Evolutionary conservation across 345 rosid species (phyloP), one percentile per base, ranked within the genome.

Genomic region (Salix suchowensis): DNA sequence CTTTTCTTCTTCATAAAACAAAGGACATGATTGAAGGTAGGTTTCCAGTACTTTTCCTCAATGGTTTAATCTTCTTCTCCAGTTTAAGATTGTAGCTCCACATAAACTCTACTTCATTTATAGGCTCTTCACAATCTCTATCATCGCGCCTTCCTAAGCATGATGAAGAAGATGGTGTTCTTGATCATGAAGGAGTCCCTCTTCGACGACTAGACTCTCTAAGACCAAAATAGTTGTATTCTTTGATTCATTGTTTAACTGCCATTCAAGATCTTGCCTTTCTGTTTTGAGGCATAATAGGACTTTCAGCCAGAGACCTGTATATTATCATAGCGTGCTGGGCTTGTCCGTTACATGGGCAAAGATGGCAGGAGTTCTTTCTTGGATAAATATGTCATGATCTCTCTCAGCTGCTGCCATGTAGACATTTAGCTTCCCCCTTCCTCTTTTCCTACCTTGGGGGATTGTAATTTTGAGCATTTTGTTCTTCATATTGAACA

Each of bases 1-100:
- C 97, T 69, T 89, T 91, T 82, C 96, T 92, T 86, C 94, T 91
- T 75, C 97, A 92, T 82, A 88, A 86, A 83, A 91, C 96, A 2
- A 92, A 92, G 78, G 97, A 92, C 86, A 85, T 91, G 90, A 88
- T 76, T 34, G 93, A 88, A 67, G 92, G 95, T 90, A 40, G 40
- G 91, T 26, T 82, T 78, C 66, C 32, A 40, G 16, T 77, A 55
- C 42, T 21, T 67, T 24, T 58, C 66, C 36, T 58, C 34, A 46
- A 7, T 23, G 70, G 46, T 50, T 40, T 15, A 34, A 34, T 44
- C 18, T 14, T 48, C 40, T 52, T 68, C 73, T 73, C 67, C 9
- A 69, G 76, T 37, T 42, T 67, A n/a, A 32, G 70, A 72, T 72
- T 70, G 65, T 6, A 34, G 21, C 67, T 76, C 73, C 44, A 60